These are phyloP conservation scores for Blastomyces silverae DNA, from an alignment of 2,329 filamentous ascomycete genomes.

Conservation along the genomic window DNA sequence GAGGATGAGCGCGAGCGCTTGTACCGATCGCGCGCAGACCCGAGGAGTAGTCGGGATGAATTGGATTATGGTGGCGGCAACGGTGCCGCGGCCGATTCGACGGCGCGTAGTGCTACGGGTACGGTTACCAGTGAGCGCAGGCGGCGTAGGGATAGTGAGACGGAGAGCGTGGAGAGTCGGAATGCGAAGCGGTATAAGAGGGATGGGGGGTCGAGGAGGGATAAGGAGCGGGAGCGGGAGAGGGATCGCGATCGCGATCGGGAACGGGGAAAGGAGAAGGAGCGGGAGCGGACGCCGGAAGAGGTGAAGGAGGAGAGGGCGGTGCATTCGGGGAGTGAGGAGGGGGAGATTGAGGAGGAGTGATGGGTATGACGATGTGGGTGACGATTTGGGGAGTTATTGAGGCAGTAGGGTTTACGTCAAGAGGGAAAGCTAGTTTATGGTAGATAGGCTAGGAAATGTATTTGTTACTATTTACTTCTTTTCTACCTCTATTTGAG, in stretches of 20 bases:
- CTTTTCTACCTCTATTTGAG: not conserved
- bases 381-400: not conserved
- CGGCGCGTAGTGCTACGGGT: constrained; percentile 50
- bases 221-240: constrained; percentile 24
- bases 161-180: constrained; percentile 53
- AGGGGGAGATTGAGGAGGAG: constrained; percentile 91
- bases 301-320: constrained; percentile 37
- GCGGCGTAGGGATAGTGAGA: constrained; percentile 71
- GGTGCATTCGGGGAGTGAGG: constrained; percentile 83
- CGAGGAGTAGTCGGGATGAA: constrained; percentile 73
- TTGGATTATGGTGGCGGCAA: constrained; percentile 76
- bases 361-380: constrained; percentile 21
- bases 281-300: constrained; percentile 36
- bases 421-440: not conserved
- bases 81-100: constrained; percentile 21
- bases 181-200: constrained; percentile 54
- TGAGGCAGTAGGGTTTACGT: not conserved
- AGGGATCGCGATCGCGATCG: constrained; percentile 33
- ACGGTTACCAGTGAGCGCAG: constrained; percentile 55
- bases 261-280: constrained; percentile 27
- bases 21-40: constrained; percentile 75
- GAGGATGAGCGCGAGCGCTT: constrained; percentile 85
- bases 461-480: not conserved
- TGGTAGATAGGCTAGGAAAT: not conserved
- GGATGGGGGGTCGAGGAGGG: constrained; percentile 37